Percentiles rank a stretch among this genome's conserved stretches.
Conservation (phyloP, 108 stramenopile genomes). For the Asterionellopsis glacialis region DNA sequence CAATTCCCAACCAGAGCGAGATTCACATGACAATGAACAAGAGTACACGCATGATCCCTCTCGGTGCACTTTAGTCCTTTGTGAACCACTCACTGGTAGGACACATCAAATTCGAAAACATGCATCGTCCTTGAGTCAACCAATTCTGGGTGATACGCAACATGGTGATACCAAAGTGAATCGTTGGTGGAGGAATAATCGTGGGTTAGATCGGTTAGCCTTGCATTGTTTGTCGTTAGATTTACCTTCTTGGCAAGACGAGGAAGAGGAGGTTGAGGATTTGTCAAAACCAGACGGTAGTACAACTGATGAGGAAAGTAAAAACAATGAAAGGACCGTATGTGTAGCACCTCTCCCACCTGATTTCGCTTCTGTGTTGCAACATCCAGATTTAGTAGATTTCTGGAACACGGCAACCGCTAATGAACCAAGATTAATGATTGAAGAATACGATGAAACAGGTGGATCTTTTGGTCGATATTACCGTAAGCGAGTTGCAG, state of each 20-base stretch:
- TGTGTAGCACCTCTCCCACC: slow-evolving; percentile 43
- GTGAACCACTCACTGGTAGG: slow-evolving; percentile 65
- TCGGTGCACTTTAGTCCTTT: slow-evolving; percentile 21
- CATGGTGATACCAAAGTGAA: slow-evolving; percentile 68
- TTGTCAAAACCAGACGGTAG: too few relatives aligned
- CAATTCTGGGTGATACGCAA: slow-evolving; percentile 72
- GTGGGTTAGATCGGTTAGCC: slow-evolving; percentile 45
- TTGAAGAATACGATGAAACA: slow-evolving; percentile 37
- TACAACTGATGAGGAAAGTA: slow-evolving; percentile 8
- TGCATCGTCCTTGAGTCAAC: slow-evolving; percentile 65
- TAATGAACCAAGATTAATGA: slow-evolving; percentile 28
- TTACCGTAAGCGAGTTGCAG: slow-evolving; percentile 13
- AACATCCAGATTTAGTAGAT: slow-evolving; percentile 13
- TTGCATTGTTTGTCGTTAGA: slow-evolving; percentile 62
- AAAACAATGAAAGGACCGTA: not conserved
- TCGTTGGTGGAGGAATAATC: slow-evolving; percentile 59
- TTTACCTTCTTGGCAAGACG: slow-evolving; percentile 22
- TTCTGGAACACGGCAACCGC: slow-evolving; percentile 35
- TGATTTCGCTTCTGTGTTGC: slow-evolving; percentile 24
- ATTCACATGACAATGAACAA: slow-evolving; percentile 44
- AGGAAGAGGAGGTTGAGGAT: not conserved
- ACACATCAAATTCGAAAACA: slow-evolving; percentile 89
- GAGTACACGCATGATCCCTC: not conserved
- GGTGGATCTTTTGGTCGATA: slow-evolving; percentile 52
- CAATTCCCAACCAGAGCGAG: too few relatives aligned